These are phyloP conservation scores for Solanum sejunctum DNA, from an alignment of 257 asterid genomes.

Conservation along the genomic window DNA sequence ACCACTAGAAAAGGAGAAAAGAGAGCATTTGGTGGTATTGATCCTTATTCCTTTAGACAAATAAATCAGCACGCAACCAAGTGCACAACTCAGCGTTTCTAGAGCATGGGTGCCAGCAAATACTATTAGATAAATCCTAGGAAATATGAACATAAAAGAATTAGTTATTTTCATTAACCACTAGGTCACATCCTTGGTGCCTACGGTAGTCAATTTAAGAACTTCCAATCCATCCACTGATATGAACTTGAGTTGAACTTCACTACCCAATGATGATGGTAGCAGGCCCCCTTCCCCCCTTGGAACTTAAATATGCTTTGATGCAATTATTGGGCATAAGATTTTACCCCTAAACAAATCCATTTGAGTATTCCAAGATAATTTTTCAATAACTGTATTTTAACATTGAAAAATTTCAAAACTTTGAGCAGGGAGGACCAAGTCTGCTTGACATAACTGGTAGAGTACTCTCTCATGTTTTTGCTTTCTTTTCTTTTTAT, in stretches of 20 bases:
- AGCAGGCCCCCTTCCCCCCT: not conserved
- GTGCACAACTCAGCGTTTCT: not conserved
- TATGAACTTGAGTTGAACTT: not conserved
- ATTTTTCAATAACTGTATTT: not conserved
- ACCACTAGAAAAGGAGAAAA: too few species aligned
- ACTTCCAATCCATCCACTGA: not conserved
- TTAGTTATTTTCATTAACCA: not conserved
- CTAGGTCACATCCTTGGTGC: not conserved
- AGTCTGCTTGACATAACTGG: not conserved
- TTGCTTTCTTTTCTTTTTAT: not conserved
- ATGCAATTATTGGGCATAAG: not conserved
- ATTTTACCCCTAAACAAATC: not conserved
- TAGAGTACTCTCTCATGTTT: not conserved
- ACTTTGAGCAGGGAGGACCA: not conserved
- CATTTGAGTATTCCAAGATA: not conserved
- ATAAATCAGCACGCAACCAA: not conserved
- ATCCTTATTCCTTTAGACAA: not conserved
- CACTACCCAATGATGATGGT: not conserved
- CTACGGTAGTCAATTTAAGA: not conserved
- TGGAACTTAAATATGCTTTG: not conserved
- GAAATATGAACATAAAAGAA: not conserved
- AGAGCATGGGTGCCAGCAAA: not conserved
- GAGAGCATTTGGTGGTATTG: not conserved
- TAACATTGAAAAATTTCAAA: not conserved
- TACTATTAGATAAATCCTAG: not conserved